These are phyloP conservation scores for Zygnema cylindricum DNA, from an alignment of 139 green algal genomes.

Conservation along the genomic window DNA sequence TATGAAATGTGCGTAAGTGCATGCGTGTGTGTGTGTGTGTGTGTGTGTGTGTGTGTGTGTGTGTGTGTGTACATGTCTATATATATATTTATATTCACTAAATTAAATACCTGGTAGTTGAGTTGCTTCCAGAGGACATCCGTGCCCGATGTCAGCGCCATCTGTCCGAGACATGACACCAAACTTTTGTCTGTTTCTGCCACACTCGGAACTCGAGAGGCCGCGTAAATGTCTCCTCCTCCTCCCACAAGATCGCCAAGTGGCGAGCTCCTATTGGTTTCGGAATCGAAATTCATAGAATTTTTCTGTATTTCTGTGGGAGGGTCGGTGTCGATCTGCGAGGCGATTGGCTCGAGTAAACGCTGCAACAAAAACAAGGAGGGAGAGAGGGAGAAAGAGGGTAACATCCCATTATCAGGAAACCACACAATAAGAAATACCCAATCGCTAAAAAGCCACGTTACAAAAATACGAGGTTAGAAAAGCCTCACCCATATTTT, in stretches of 20 bases:
- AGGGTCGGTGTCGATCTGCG: constrained; percentile 60
- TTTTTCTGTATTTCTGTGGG: constrained; percentile 40
- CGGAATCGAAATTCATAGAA: too few species aligned
- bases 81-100: too few species aligned
- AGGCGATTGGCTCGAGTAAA: constrained; percentile 65
- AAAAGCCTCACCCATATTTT: too few species aligned
- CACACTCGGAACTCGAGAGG: constrained; percentile 3
- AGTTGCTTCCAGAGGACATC: constrained; percentile 86
- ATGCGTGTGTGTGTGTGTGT: constrained; percentile 8
- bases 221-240: constrained; percentile 16
- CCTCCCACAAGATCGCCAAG: too few species aligned
- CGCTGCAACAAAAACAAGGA: constrained; percentile 17
- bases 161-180: constrained; percentile 64
- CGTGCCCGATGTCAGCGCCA: constrained; percentile 76
- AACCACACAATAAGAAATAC: too few species aligned
- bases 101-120: constrained; percentile 68
- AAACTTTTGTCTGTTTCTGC: constrained; percentile 62
- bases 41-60: too few species aligned
- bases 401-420: too few species aligned
- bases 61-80: too few species aligned
- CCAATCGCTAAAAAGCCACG: too few species aligned
- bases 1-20: neutral
- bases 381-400: neutral
- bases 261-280: too few species aligned
- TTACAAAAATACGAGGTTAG: too few species aligned